A percentile compares a stretch with the other conserved stretches of the same genome.
phyloP scores from a whole-genome alignment of 129 eudicot species.

The Mikania micrantha region DNA sequence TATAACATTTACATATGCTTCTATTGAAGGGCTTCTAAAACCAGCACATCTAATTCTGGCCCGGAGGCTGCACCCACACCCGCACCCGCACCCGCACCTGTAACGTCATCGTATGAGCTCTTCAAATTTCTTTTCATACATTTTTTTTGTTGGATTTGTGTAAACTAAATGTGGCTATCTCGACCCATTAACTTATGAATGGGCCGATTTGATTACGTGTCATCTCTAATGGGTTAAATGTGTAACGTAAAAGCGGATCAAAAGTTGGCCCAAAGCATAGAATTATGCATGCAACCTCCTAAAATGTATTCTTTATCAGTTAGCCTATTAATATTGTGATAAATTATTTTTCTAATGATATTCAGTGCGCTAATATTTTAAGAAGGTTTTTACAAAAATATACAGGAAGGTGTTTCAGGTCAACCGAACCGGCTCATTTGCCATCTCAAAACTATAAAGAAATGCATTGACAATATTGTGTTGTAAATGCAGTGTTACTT shows the following conservation, averaged over 20 bases:
- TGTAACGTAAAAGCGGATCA: background rate
- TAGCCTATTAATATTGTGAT: background rate
- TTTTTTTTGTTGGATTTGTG: background rate
- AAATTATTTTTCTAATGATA: background rate
- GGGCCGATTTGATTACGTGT: background rate
- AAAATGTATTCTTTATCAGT: background rate
- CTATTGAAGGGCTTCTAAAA: slow-evolving; percentile 40
- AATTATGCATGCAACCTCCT: background rate
- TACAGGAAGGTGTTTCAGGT: background rate
- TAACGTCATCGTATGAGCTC: slow-evolving; percentile 33
- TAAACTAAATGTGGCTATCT: background rate
- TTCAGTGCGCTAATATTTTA: background rate
- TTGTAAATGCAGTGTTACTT: slow-evolving; percentile 42
- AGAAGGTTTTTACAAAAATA: background rate
- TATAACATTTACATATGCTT: background rate
- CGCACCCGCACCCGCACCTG: slow-evolving; percentile 19
- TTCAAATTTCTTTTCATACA: background rate
- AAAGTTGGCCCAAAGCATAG: background rate
- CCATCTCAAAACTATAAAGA: background rate
- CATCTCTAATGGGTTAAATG: background rate
- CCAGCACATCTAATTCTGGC: slow-evolving; percentile 40
- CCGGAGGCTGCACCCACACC: slow-evolving; percentile 19
- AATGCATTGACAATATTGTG: background rate
- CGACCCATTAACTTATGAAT: background rate
- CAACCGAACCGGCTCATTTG: background rate